Evolutionary conservation across 2,329 filamentous ascomycete species (phyloP), one percentile per base, ranked within the genome.

Genomic region (Diaporthe destruens): DNA sequence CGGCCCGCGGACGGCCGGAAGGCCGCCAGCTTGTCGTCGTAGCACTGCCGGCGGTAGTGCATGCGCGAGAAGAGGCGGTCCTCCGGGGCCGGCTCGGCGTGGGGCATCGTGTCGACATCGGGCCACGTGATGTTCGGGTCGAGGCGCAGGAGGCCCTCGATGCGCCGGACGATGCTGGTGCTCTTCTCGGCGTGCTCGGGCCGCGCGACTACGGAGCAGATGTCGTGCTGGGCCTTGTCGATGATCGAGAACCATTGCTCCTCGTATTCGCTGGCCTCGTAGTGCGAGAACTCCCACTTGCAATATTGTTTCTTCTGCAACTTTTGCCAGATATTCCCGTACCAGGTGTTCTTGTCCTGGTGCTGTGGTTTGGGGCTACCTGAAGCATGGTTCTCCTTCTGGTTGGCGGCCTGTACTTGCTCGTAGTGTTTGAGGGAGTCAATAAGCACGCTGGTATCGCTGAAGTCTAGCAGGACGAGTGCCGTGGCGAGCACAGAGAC

Each of bases 11-110:
- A 23, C 1, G 55, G 55, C 12, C 11, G n/a, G 36, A 59, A 59
- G 11, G 36, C 12, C 6, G 42, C 55, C 12, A 25, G 55, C 36
- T 59, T 59, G 34, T 34, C 34, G 36, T 42, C 55, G 55, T 59
- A 59, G 55, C 55, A 59, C 42, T 20, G 18, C 34, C 55, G 55
- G 36, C n/a, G 55, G 55, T 59, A 59, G 55, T 59, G 55, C 55
- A 59, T 59, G 55, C 55, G 55, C 36, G 55, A 59, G 55, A 59
- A 59, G 36, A 59, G 55, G 34, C 42, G 55, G 55, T 59, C 55
- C 6, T 59, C 55, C 6, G 55, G 55, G 5, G 25, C 55, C 34
- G 11, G 55, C 34, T 59, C 55, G 34, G 55, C 34, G 20, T 34
- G 55, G n/a, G 34, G 6, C 6, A 59, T n/a, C 2, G 55, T 59